Evolutionary conservation across 768 basidiomycete species (phyloP), one percentile per base, ranked within the genome.

Genomic region (Plicaturopsis crispa): DNA sequence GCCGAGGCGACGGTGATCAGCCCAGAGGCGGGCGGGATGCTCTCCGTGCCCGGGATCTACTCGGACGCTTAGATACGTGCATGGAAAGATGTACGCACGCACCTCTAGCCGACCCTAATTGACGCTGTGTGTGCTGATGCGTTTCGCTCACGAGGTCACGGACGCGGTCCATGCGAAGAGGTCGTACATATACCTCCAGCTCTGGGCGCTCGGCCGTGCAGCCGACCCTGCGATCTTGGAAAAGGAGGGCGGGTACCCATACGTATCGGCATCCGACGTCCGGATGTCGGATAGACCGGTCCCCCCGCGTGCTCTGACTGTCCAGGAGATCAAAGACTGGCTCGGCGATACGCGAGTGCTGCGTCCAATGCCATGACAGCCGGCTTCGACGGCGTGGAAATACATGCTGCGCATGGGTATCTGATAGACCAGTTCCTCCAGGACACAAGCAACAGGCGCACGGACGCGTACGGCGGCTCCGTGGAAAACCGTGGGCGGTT

Each of bases 371-470:
- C 75, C 8, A 61, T 80, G 33, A 47, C 49, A 16, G 80, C 82
- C 20, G 82, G 78, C 1, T 85, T 85, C 44, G 83, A 86, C 42
- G 84, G 81, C 19, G 60, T 75, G 4, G 75, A 80, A 57, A 60
- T 69, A 42, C 56, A 60, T 30, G 50, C 43, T 41, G 49, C 46
- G 45, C 49, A 56, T 24, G 45, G 50, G 0, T 48, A 51, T 24
- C 37, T 63, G 30, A 26, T 56, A 22, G 65, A 73, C 43, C 67
- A 73, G 46, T 70, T 72, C 57, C 41, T 63, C 4, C 65, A 69
- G 39, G 42, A 54, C 17, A 31, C 44, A 4, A 44, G 50, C 10
- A 73, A 73, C 52, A 51, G 56, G n/a, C 63, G 70, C n/a, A 67
- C 57, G 8, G 72, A 73, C 52, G 50, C 56, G 26, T 77, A 69